Base-by-base conservation (phyloP, 164 flowering plant genomes). In the Buxus sempervirens region DNA sequence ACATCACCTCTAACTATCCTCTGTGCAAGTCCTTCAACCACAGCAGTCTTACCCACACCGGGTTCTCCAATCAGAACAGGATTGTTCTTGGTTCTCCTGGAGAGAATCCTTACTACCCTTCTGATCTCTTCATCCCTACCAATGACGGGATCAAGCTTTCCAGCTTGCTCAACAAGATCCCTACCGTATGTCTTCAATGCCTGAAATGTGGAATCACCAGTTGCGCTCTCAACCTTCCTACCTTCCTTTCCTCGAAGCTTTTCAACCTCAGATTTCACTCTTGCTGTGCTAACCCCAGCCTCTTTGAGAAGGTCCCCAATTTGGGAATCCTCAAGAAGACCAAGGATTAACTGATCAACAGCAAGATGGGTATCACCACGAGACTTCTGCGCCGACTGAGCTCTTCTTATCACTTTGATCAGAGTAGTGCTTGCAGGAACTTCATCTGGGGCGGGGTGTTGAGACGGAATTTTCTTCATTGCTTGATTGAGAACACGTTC, bases 11-110 rank as follows among this genome's bases (percentile, higher is more conserved):
- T 77, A 4, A 90, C 89, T 58, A 92, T 89, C 67, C 95, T 83
- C 77, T 90, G 98, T 6, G 98, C 98, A 26, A 92, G 77, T 0
- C 98, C 98, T 64, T 92, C 93, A 0, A 90, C 96, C 1, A 92
- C 95, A 0, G 98, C 96, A 1, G 98, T 92, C 73, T 92, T 92
- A 15, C 98, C 98, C 15, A 92, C 96, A 10, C 96, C 98, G 0
- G 96, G 96, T 70, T 92, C 91, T 10, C 96, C 98, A 54, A 92
- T 92, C 13, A 92, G 85, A 10, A 92, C 96, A 0, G 94, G 96
- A 56, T 88, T 92, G 79, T 92, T 90, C 81, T 92, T 90, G 0
- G 91, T 88, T 66, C 94, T 84, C 63, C 96, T 80, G 0, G 96
- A 92, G 0, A 92, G 79, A 23, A 92, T 92, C 69, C 88, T 71